These are phyloP conservation scores for Viola odorata DNA, from an alignment of 345 rosid genomes.

Conservation along the genomic window DNA sequence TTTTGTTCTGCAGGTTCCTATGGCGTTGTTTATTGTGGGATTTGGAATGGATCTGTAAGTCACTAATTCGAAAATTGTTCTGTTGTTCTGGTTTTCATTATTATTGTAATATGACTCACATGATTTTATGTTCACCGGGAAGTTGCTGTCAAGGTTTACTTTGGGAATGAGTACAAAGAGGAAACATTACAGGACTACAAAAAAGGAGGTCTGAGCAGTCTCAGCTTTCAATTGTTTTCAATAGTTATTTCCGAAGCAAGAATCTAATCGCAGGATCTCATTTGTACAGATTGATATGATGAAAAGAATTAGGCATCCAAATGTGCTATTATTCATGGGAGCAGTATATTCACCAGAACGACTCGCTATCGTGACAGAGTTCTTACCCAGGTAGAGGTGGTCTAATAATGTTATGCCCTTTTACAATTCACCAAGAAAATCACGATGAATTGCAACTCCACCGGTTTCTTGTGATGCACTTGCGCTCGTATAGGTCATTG, in stretches of 20 bases:
- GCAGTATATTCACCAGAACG: constrained; percentile 69
- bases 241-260: background rate
- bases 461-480: background rate
- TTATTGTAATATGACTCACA: constrained; percentile 1
- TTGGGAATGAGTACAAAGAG: constrained; percentile 51
- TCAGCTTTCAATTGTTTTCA: constrained; percentile 4
- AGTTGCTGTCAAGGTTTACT: constrained; percentile 82
- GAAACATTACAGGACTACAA: constrained; percentile 52
- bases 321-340: constrained; percentile 90
- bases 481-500: background rate
- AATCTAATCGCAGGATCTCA: background rate
- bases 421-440: no score
- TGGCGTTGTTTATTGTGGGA: constrained; percentile 64
- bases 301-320: constrained; percentile 87
- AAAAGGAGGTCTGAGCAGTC: constrained; percentile 59
- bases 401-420: no score
- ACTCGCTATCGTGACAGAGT: constrained; percentile 80
- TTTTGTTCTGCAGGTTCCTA: constrained; percentile 50
- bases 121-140: constrained; percentile 38
- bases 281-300: constrained; percentile 57
- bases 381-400: constrained; percentile 58
- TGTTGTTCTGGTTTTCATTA: background rate
- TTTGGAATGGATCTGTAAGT: constrained; percentile 82
- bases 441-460: background rate
- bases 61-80: constrained; percentile 1